phyloP scores from a whole-genome alignment of 2,329 filamentous ascomycete species.

The Falciphora oryzae region DNA sequence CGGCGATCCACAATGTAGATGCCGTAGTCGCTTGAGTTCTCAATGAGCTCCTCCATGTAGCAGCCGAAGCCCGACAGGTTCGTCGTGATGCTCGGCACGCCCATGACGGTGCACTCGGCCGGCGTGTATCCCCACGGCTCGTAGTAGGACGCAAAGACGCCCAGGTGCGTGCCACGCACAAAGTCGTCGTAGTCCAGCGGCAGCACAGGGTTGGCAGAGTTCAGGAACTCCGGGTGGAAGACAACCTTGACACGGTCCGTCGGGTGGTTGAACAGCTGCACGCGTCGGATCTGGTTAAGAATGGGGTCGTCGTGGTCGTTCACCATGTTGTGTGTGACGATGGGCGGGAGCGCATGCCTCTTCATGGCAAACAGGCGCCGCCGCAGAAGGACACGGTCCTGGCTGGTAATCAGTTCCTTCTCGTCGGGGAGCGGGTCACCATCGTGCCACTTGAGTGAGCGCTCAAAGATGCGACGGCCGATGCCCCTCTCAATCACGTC shows the following conservation, averaged over 20 bases:
- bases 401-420: conserved; percentile 87
- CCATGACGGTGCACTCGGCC: conserved; percentile 98
- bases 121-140: conserved; percentile 99
- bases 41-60: conserved; percentile 99
- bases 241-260: conserved; percentile 94
- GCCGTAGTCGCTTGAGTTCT: conserved; percentile 95
- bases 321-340: conserved; percentile 98
- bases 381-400: conserved; percentile 88
- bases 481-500: conserved; percentile 90
- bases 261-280: conserved; percentile 95
- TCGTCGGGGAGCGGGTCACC: conserved; percentile 91
- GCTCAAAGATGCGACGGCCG: conserved; percentile 89
- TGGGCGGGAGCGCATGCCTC: conserved; percentile 79
- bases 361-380: conserved; percentile 96
- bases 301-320: conserved; percentile 93
- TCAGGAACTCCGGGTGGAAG: conserved; percentile 97
- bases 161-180: conserved; percentile 91
- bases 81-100: conserved; percentile 95
- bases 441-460: conserved; percentile 91
- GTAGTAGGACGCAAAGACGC: conserved; percentile 96
- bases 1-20: conserved; percentile 98
- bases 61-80: conserved; percentile 97
- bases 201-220: conserved; percentile 89
- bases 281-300: conserved; percentile 89
- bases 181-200: conserved; percentile 98